Percentiles rank a stretch among this genome's conserved stretches.
These are phyloP conservation scores for barrel medic (Medicago truncatula) DNA, from an alignment of 306 rosid genomes.

Conservation along the genomic window MtrunA17r5.0-ANR NC_053042.1:41938501-41939000, in stretches of 20 bases:
- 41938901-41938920: background rate
- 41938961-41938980: constrained; percentile 84
- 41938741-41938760: constrained; percentile 60
- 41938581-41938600: constrained; percentile 61
- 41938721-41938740: constrained; percentile 1
- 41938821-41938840: constrained; percentile 45
- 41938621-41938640: constrained; percentile 26
- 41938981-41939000: constrained; percentile 81
- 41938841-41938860: constrained; percentile 49
- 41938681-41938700: constrained; percentile 63
- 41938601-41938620: too few species aligned
- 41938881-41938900: constrained; percentile 8
- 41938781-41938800: constrained; percentile 70
- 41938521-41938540: constrained; percentile 51
- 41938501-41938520: constrained; percentile 64
- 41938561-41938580: constrained; percentile 82
- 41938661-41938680: constrained; percentile 82
- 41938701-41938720: constrained; percentile 56
- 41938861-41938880: background rate
- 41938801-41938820: constrained; percentile 58
- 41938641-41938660: constrained; percentile 62
- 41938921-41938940: constrained; percentile 35
- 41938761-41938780: constrained; percentile 78
- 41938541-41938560: constrained; percentile 59
- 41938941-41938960: constrained; percentile 59